phyloP scores from a whole-genome alignment of 2,329 filamentous ascomycete genomes.

The Claviceps sp. region DNA sequence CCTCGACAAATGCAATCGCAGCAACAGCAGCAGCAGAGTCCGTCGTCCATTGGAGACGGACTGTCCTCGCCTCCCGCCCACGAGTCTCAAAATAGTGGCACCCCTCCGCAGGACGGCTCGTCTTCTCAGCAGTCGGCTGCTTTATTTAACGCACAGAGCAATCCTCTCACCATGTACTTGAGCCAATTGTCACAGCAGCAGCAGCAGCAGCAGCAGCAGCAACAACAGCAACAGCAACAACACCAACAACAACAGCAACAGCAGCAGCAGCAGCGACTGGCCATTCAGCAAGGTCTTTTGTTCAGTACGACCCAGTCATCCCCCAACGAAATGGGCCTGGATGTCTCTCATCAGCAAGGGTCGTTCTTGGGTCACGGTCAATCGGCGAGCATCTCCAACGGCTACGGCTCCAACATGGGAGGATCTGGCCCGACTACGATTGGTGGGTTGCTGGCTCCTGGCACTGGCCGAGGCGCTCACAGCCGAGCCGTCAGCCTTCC shows the following conservation, averaged over 20 bases:
- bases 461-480: slow-evolving; percentile 46
- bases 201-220: slow-evolving; percentile 53
- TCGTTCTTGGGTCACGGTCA: slow-evolving; percentile 49
- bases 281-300: slow-evolving; percentile 65
- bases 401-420: slow-evolving; percentile 40
- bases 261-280: slow-evolving; percentile 55
- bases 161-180: slow-evolving; percentile 86
- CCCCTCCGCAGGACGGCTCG: slow-evolving; percentile 37
- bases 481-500: slow-evolving; percentile 85
- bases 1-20: slow-evolving; percentile 60
- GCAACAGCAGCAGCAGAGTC: slow-evolving; percentile 40
- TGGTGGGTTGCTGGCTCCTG: slow-evolving; percentile 63
- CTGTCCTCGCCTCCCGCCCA: slow-evolving; percentile 44
- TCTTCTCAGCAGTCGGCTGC: slow-evolving; percentile 53
- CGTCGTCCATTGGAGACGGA: slow-evolving; percentile 53
- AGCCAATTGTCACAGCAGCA: slow-evolving; percentile 65
- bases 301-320: slow-evolving; percentile 59
- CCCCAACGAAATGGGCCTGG: slow-evolving; percentile 41
- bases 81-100: slow-evolving; percentile 43
- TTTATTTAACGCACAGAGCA: slow-evolving; percentile 70
- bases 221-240: slow-evolving; percentile 47
- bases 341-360: slow-evolving; percentile 44
- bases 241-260: slow-evolving; percentile 20
- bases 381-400: slow-evolving; percentile 53
- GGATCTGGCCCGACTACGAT: slow-evolving; percentile 52